Evolutionary conservation across 768 basidiomycete species (phyloP), one percentile per base, ranked within the genome.

Genomic region (Hygrocybe punicea): DNA sequence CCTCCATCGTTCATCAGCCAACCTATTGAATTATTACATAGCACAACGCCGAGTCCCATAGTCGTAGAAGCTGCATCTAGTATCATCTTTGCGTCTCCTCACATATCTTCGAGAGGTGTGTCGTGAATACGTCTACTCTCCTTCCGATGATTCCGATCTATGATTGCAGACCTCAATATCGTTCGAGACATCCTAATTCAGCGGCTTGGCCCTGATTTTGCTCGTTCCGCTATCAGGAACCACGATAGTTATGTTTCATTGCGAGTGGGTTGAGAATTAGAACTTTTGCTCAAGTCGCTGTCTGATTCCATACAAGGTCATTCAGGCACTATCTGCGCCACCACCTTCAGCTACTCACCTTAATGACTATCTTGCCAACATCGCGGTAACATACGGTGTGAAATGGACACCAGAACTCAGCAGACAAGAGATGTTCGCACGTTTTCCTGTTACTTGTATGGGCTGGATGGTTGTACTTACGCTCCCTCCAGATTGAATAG

Each of bases 11-110:
- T 23, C 42, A 19, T 6, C 36, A 25, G 37, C 33, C 35, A 36
- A 21, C 29, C 19, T 60, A 19, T 56, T 51, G 55, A 49, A 53
- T 40, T 33, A n/a, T 23, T 36, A 9, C n/a, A 10, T 54, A 81
- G 81, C 53, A 63, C 65, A 21, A 57, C 68, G n/a, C 76, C 77
- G 40, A 84, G 81, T 47, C 82, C 83, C 3, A 65, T 70, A 34
- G 65, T 86, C 10, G 66, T 81, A n/a, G 87, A 90, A 68, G 87
- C 89, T 19, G 81, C 81, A 16, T 84, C 86, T 11, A 87, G 79
- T 55, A 78, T 90, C 58, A 83, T 91, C 53, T 83, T 78, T 61
- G 81, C 85, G 6, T 79, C 83, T 1, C 80, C 82, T 21, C 76
- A 78, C 44, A 67, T 78, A 3, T 81, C 82, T 24, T 82, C 76